Evolutionary conservation across 2,329 filamentous ascomycete species (phyloP), one percentile per base, ranked within the genome.

Genomic region (Coniochaeta sp.): DNA sequence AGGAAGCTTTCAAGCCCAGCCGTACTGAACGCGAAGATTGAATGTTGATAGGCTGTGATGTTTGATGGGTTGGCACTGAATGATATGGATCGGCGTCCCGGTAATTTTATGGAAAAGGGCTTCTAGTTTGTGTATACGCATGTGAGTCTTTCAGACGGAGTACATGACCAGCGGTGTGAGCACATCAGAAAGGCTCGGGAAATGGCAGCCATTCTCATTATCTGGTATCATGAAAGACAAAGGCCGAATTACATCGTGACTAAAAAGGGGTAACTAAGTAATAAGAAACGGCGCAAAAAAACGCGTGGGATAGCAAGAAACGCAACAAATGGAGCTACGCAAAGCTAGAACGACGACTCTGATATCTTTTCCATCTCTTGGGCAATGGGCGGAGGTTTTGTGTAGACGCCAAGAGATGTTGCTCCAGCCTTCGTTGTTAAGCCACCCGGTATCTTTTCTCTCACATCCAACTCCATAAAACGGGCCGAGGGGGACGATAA

Each of bases 201-300:
- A 63, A 62, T 66, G 64, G 61, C 63, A 71, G 67, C 66, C 67
- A 70, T 72, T 74, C 71, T 74, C 72, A 73, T 75, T 74, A 72
- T 71, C 68, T 79, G 77, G 76, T 80, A 80, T 80, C 77, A 76
- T 78, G 72, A 75, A 71, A 74, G 73, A 72, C 70, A 76, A 72
- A 73, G 54, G 12, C 72, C 69, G 70, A 74, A 77, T 79, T 79
- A 80, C 76, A 79, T 78, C 72, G 70, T 74, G 71, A 74, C 74
- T 77, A 77, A 73, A 67, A 22, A 31, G 54, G 54, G 54, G 73
- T 72, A 73, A 72, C 69, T 69, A 70, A 67, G 61, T 69, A 31
- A 66, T 66, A 71, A 68, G 67, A 68, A 67, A 69, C 67, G 68
- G 69, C 68, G 28, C 54, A 34, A 57, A 28, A 57, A 36, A 61